Evolutionary conservation across 2,329 filamentous ascomycete genomes (phyloP), one percentile per base, ranked within the genome.

Genomic region (Malbranchea cinnamomea): DNA sequence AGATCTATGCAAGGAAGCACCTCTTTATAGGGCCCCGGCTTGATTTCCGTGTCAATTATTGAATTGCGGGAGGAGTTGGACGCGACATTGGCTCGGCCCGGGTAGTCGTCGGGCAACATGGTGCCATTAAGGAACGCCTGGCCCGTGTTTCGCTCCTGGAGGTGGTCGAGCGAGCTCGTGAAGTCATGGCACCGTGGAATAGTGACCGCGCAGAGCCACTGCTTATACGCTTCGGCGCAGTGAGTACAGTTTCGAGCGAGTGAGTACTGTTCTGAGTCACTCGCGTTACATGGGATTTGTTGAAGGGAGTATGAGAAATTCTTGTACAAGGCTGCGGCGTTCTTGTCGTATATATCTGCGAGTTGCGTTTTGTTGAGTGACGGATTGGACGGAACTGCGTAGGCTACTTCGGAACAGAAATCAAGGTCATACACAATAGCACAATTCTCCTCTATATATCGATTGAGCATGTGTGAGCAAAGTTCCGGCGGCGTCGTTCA

Each of bases 171-270:
- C 2, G 52, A 45, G 28, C 64, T 70, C 29, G 66, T 70, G 44
- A 80, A 89, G 56, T 94, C 87, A 46, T 82, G 77, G 59, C 89
- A 98, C 17, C 85, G 79, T 1, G 89, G 89, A 37, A 98, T 89
- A 10, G 74, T 78, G 16, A 95, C 84, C 14, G 82, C 79, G 59
- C 89, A 98, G 12, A 98, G 74, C 89, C 89, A 98, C 46, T 74
- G 65, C 53, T 91, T 94, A 66, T 98, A 98, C 6, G 83, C 82
- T 1, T 50, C 47, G 10, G 63, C 70, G 55, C 89, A 98, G 52
- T 91, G 69, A 24, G 61, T 54, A 60, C 89, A 98, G 41, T 56
- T 70, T 23, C 74, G 71, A 2, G 73, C 78, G 9, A 95, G 71
- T 1, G 84, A 93, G 57, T 92, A 98, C 39, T 71, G 69, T 9